Evolutionary conservation across 2,329 filamentous ascomycete genomes (phyloP), one percentile per base, ranked within the genome.

Genomic region (Zasmidium cellare): DNA sequence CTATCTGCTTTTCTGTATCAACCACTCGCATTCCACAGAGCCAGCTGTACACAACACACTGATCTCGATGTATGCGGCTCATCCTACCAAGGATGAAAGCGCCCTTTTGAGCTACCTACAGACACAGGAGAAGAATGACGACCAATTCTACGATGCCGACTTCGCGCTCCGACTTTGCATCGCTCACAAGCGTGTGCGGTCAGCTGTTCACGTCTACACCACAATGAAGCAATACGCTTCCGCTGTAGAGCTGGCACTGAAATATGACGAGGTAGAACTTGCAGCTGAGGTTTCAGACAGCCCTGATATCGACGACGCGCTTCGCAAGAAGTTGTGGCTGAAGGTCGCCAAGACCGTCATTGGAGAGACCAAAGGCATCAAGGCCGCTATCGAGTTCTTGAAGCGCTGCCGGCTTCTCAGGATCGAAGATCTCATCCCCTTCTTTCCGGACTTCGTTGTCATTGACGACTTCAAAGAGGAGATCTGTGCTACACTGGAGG

Each of bases 381-480:
- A 80, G 61, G 73, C 76, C 1, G 94, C 94, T 1, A 96, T 99
- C 65, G 91, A 96, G 61, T 97, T 99, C 70, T 82, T 97, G 12
- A 91, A 91, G 66, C 87, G 91, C 9, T 97, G 93, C 72, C 92
- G 97, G 60, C 82, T 97, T 12, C 84, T 99, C 50, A 88, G 89
- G 62, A 99, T 99, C 63, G 94, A 99, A 76, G 94, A 99, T 69
- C 78, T 99, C 25, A 97, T 99, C 44, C 94, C 94, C 0, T 97
- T 99, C 79, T 99, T 99, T 77, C 94, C 94, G 0, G 94, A 99
- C 73, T 99, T 99, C 71, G 92, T 97, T 22, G 90, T 97, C 52
- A 97, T 99, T 61, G 94, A 99, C 72, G 94, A 97, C 74, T 99
- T 99, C 82, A 97, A 97, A 72, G 92, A 97, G 63, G 94, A 99